Percentiles rank a stretch among this genome's conserved stretches.
Evolutionary conservation across 768 basidiomycete genomes (phyloP).

Genomic region (Gloeophyllum trabeum): DNA sequence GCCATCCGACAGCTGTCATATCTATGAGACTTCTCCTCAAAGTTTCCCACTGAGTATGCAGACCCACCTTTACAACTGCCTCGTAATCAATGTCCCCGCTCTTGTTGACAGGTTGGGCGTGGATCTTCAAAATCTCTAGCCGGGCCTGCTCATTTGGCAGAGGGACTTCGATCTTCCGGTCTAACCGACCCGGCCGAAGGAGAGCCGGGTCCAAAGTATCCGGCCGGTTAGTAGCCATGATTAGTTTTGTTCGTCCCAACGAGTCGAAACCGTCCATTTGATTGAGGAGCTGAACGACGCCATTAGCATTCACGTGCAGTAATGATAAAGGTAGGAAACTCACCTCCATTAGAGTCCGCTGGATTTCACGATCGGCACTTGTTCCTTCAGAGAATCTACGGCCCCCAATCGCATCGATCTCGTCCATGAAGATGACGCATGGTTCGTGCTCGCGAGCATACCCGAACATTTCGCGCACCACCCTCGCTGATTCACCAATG

Average conservation of each 20-base stretch:
- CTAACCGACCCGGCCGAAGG: conserved; percentile 89
- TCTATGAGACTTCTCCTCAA: conserved; percentile 1
- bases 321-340: conserved; percentile 7
- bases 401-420: conserved; percentile 97
- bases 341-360: conserved; percentile 96
- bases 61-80: conserved; percentile 82
- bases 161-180: conserved; percentile 96
- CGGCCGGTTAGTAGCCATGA: conserved; percentile 99
- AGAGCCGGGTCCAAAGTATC: conserved; percentile 97
- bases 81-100: conserved; percentile 94
- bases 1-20: conserved; percentile 61
- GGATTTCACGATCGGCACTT: conserved; percentile 96
- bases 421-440: conserved; percentile 98
- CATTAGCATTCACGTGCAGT: not conserved
- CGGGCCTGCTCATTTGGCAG: conserved; percentile 96
- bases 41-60: conserved; percentile 1
- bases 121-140: conserved; percentile 95
- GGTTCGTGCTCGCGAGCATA: conserved; percentile 97
- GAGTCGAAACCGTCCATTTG: conserved; percentile 99
- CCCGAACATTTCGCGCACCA: conserved; percentile 98
- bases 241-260: conserved; percentile 88
- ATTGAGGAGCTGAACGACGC: conserved; percentile 63
- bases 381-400: conserved; percentile 87
- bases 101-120: conserved; percentile 90
- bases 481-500: conserved; percentile 93